Conservation (phyloP, 768 basidiomycete species). For the Sarcodon aspratus region DNA sequence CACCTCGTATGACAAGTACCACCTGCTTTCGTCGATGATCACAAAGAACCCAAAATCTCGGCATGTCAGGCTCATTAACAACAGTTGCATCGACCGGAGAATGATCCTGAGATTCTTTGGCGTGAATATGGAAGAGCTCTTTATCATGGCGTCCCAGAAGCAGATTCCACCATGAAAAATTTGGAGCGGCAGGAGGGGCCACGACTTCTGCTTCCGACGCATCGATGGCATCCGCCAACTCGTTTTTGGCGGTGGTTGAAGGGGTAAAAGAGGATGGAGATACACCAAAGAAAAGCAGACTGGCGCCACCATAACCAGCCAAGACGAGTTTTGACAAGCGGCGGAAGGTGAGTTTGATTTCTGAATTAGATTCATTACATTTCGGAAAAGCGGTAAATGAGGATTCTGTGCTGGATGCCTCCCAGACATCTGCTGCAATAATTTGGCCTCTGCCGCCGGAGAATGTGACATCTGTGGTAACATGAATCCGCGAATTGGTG, state of each 20-base stretch:
- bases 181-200: conserved; percentile 1
- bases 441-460: conserved; percentile 61
- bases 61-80: conserved; percentile 61
- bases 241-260: conserved; percentile 25
- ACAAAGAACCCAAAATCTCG: conserved; percentile 78
- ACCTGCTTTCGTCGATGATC: conserved; percentile 67
- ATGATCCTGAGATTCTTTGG: neutral
- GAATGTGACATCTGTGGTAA: conserved; percentile 63
- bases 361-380: conserved; percentile 24
- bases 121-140: conserved; percentile 45
- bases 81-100: conserved; percentile 16
- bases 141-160: conserved; percentile 71
- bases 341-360: conserved; percentile 60
- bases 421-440: conserved; percentile 75
- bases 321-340: conserved; percentile 75
- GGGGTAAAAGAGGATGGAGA: conserved; percentile 14
- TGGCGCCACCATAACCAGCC: conserved; percentile 78
- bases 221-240: conserved; percentile 56
- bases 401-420: conserved; percentile 26
- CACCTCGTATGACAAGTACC: conserved; percentile 45
- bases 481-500: conserved; percentile 45
- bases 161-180: conserved; percentile 78
- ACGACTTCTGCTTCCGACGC: conserved; percentile 57
- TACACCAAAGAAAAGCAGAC: conserved; percentile 72
- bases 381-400: conserved; percentile 13